phyloP scores from a whole-genome alignment of 345 rosid species.

The Eucalyptus microcorys region DNA sequence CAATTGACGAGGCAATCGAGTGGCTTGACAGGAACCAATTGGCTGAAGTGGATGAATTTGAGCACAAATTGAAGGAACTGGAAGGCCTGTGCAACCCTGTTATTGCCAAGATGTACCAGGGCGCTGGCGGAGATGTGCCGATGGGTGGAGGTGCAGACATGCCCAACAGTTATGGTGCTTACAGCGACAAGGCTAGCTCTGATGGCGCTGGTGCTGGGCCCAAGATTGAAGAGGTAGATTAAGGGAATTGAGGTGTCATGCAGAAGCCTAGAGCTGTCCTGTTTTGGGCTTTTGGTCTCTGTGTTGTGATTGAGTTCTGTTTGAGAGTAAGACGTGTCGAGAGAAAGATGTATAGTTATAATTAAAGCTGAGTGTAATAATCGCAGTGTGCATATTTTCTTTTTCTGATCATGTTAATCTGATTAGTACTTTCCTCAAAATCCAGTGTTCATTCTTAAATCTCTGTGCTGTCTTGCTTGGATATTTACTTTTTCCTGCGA shows the following conservation, averaged over 20 bases:
- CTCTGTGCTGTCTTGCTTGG: not conserved
- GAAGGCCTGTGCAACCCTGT: slow-evolving; percentile 7
- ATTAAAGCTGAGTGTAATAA: not conserved
- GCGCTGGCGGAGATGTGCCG: not conserved
- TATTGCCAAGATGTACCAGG: slow-evolving; percentile 2
- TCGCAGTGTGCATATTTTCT: not conserved
- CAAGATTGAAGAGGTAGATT: slow-evolving; percentile 6
- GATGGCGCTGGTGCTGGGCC: not conserved
- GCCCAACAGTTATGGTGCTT: not conserved
- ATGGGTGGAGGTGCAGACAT: not conserved
- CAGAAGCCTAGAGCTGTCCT: not conserved
- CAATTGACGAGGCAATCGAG: not conserved
- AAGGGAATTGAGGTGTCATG: not conserved
- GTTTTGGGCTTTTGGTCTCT: not conserved
- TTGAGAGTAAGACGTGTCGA: not conserved
- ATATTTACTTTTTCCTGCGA: not conserved
- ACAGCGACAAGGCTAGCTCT: not conserved
- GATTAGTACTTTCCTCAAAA: not conserved
- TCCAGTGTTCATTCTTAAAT: not conserved
- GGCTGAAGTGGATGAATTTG: not conserved
- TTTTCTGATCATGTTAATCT: not conserved
- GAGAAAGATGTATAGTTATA: not conserved
- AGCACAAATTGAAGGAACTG: not conserved
- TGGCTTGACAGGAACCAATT: not conserved
- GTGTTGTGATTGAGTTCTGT: not conserved